Evolutionary conservation across 2,329 filamentous ascomycete species (phyloP), one percentile per base, ranked within the genome.

Genomic region (Rhinocladiella mackenziei): DNA sequence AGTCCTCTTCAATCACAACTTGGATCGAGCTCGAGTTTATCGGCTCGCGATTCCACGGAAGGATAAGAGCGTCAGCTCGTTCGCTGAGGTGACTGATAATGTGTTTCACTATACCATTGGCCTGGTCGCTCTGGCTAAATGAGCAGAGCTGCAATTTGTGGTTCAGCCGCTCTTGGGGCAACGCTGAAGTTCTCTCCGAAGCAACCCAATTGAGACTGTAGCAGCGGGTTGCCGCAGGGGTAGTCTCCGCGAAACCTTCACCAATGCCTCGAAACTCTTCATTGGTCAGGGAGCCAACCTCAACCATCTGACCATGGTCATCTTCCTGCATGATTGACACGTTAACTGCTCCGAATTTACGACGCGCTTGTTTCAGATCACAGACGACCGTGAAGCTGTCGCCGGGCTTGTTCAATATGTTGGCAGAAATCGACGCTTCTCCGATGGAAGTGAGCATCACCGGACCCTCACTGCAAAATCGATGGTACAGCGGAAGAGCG

Each of bases 401-500:
- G 5, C 32, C 32, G 8, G 32, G 15, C 10, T 35, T 35, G 32
- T 35, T 35, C 8, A 29, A 15, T 4, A 49, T 18, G 13, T 15
- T 26, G 3, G 46, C 25, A 5, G 39, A 36, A 10, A 47, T 28
- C 4, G 28, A 14, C 4, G 35, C 32, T 30, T 39, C 34, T 29
- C 29, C 20, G 30, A 51, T n/a, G 33, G 38, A 33, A 41, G 34
- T 34, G 29, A 33, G 22, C 37, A 40, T 23, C 9, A 48, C 32
- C 22, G 25, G 32, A 18, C 51, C 48, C 26, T 38, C 14, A 23
- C 28, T 28, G 34, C 39, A 10, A 34, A 28, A 32, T 39, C 42
- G 32, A 39, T 43, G 23, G 32, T 44, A 46, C 37, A 51, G 15
- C 34, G 45, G 45, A 11, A 49, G 10, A 8, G 37, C 36, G 14